phyloP scores from a whole-genome alignment of 805 yeast genomes.

The Kodamaea sagamina region DNA sequence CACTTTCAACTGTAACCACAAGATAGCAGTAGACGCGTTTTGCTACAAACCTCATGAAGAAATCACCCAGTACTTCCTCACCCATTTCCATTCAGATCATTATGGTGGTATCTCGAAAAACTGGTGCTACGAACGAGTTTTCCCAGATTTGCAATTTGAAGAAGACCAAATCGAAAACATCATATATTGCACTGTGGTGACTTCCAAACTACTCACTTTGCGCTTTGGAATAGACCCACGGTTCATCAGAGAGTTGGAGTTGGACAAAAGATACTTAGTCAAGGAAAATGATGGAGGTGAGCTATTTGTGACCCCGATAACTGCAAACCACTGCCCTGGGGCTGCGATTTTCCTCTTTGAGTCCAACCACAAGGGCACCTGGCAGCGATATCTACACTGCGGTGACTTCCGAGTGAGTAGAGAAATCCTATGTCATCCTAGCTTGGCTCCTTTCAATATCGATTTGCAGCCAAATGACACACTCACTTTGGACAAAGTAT shows the following conservation, averaged over 20 bases:
- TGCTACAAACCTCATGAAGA: conserved; percentile 47
- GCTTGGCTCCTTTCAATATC: conserved; percentile 23
- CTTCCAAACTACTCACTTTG: conserved; percentile 56
- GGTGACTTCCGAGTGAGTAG: conserved; percentile 86
- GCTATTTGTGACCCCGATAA: conserved; percentile 58
- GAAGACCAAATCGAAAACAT: conserved; percentile 42
- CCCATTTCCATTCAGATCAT: conserved; percentile 94
- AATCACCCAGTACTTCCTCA: conserved; percentile 57
- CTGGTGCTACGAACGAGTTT: conserved; percentile 58
- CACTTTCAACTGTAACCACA: conserved; percentile 37
- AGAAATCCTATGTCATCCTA: conserved; percentile 47
- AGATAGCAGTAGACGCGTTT: conserved; percentile 69
- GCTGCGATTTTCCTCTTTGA: conserved; percentile 79
- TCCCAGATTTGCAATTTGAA: conserved; percentile 27
- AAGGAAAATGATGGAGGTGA: conserved; percentile 28
- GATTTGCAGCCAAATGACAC: conserved; percentile 1
- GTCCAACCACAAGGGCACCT: conserved; percentile 27
- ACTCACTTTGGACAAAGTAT: conserved; percentile 56
- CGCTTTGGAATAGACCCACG: conserved; percentile 58
- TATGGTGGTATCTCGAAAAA: conserved; percentile 80
- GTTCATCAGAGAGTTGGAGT: conserved; percentile 40
- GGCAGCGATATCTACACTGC: conserved; percentile 64
- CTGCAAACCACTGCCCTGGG: conserved; percentile 98
- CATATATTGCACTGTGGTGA: conserved; percentile 72
- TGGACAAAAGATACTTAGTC: conserved; percentile 37